A percentile compares a stretch with the other conserved stretches of the same genome.
Conservation (phyloP, 192 early-diverging fungal genomes). For the Linnemannia hyalina region DNA sequence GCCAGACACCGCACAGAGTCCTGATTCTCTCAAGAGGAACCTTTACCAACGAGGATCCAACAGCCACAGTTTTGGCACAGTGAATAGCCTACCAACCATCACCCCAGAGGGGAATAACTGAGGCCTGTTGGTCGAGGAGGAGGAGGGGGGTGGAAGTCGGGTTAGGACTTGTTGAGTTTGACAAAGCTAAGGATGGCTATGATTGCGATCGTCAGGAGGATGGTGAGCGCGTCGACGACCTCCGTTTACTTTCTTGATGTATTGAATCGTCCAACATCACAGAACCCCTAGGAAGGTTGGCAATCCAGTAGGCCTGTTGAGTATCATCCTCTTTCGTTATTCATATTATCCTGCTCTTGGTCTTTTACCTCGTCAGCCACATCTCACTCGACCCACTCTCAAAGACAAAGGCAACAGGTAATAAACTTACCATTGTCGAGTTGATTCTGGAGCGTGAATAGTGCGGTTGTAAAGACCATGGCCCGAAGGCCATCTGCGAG, state of each 20-base stretch:
- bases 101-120: conserved; percentile 61
- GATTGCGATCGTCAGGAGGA: conserved; percentile 59
- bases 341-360: no score
- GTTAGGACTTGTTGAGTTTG: conserved; percentile 51
- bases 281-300: no score
- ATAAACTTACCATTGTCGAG: no score
- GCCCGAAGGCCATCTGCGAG: no score
- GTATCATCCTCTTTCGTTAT: no score
- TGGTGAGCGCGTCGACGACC: conserved; percentile 64
- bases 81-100: conserved; percentile 66
- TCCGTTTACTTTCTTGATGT: conserved; percentile 47
- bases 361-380: no score
- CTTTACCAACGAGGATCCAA: conserved; percentile 52
- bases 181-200: conserved; percentile 45
- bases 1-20: conserved; percentile 64
- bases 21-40: conserved; percentile 56
- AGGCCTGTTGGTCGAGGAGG: conserved; percentile 65
- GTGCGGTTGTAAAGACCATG: no score
- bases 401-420: no score
- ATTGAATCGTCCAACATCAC: no score
- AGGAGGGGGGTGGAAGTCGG: conserved; percentile 75
- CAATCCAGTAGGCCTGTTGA: no score
- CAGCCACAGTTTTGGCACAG: conserved; percentile 58
- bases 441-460: no score
- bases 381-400: no score